Evolutionary conservation across 1,284 basidiomycete genomes (phyloP), one percentile per base, ranked within the genome.

Genomic region (Boletus semigastroideus): DNA sequence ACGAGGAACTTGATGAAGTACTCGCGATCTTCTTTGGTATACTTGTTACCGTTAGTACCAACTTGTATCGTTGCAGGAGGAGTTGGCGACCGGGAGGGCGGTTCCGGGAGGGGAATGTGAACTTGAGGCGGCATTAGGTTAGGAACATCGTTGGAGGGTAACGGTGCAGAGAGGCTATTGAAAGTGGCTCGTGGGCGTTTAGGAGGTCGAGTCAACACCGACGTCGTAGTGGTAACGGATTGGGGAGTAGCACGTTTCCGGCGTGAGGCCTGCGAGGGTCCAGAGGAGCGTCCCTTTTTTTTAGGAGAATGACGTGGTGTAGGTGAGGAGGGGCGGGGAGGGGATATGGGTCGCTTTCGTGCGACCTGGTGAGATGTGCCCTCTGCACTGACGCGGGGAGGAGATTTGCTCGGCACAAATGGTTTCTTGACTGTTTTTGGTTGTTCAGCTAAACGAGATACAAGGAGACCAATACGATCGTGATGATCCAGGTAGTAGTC

Each of bases 401-500:
- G 63, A 49, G 54, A 56, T 47, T 54, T 63, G 45, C 59, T 61
- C 12, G 64, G 56, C 9, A 72, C 67, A 7, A 72, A 67, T 8
- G 77, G 79, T 55, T 80, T 82, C 62, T 82, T 83, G 33, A 74
- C 69, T 1, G 74, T 76, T 49, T 73, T 76, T 54, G 52, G 66
- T 46, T 61, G 65, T 33, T 58, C 64, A 17, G 40, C 30, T 34
- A 71, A 50, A 49, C 56, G 60, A 16, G 60, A 58, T 33, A 86
- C 75, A 50, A 78, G 73, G 28, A 72, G 65, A 57, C 85, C 79
- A 33, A 87, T 70, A 28, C 79, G 77, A 51, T 75, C 71, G 48
- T 78, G 80, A 59, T 88, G 75, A 51, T 87, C 86, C 16, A 88
- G 74, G 57, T 83, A 87, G 59, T 87, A 86, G 59, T 87, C 86